phyloP scores from a whole-genome alignment of 768 basidiomycete genomes.

The Candolleomyces efflorescens region DNA sequence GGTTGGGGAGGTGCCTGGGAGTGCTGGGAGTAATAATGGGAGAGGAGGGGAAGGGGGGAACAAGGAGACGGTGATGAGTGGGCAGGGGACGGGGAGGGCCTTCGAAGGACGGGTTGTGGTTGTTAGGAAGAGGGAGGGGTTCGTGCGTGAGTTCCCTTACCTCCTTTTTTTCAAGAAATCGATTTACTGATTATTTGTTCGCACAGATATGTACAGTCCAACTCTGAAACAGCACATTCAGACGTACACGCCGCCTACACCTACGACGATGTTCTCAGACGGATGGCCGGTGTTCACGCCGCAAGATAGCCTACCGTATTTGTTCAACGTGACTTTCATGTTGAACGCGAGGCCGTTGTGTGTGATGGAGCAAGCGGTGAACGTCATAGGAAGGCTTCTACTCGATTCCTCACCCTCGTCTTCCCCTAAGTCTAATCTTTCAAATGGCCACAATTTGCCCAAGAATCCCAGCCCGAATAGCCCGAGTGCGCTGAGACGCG shows the following conservation, averaged over 20 bases:
- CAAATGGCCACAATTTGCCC: too few relatives aligned
- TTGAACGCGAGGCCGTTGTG: constrained; percentile 39
- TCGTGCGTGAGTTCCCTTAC: constrained; percentile 35
- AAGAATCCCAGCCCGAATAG: too few relatives aligned
- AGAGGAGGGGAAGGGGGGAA: neutral
- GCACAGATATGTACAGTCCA: constrained; percentile 35
- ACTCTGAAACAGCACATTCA: constrained; percentile 38
- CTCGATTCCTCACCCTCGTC: neutral
- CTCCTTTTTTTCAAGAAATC: neutral
- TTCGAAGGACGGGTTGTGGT: constrained; percentile 10
- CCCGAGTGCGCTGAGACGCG: too few relatives aligned
- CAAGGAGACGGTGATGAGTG: neutral
- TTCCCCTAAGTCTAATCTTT: too few relatives aligned
- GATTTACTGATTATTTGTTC: neutral
- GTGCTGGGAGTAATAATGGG: neutral
- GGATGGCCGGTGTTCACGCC: constrained; percentile 24
- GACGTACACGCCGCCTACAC: constrained; percentile 23
- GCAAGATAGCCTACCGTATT: constrained; percentile 34
- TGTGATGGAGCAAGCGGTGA: constrained; percentile 38
- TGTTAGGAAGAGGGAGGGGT: constrained; percentile 41
- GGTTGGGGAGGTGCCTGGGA: neutral
- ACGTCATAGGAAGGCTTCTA: constrained; percentile 23
- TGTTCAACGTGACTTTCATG: constrained; percentile 47
- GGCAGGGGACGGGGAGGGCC: constrained; percentile 14
- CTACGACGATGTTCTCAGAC: constrained; percentile 17